A percentile compares a stretch with the other conserved stretches of the same genome.
Evolutionary conservation across 208 protist species (phyloP).

Genomic region (Trypanosoma congolense): DNA sequence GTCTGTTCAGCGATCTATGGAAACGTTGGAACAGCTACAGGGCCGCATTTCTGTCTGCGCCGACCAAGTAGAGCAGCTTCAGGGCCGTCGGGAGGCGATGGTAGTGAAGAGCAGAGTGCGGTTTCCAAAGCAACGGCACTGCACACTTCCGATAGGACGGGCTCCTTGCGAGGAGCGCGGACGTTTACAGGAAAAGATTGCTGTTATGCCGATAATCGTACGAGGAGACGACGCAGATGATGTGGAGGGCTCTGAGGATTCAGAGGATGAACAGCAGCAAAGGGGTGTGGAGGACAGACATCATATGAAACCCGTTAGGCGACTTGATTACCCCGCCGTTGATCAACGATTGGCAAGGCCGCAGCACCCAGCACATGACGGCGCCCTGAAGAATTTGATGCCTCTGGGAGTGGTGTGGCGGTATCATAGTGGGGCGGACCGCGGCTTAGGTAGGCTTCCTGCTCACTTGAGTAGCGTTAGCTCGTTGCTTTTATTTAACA

Average conservation of each 20-base stretch:
- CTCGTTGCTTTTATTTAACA: slow-evolving; percentile 33
- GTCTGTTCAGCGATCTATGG: slow-evolving; percentile 10
- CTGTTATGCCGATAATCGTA: slow-evolving; percentile 11
- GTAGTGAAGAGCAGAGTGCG: slow-evolving; percentile 19
- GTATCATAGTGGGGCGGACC: slow-evolving; percentile 20
- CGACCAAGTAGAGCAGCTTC: slow-evolving; percentile 18
- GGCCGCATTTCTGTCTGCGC: slow-evolving; percentile 17
- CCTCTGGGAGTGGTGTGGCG: slow-evolving; percentile 13
- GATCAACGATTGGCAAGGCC: slow-evolving; percentile 16
- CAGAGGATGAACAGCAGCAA: too few relatives aligned
- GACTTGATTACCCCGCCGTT: slow-evolving; percentile 13
- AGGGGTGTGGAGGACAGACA: slow-evolving; percentile 8
- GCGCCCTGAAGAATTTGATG: slow-evolving; percentile 12
- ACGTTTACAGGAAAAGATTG: background rate
- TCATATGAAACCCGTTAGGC: slow-evolving; percentile 13
- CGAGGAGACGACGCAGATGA: slow-evolving; percentile 6
- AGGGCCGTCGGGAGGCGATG: slow-evolving; percentile 25
- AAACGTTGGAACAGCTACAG: slow-evolving; percentile 18
- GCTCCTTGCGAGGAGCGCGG: slow-evolving; percentile 6
- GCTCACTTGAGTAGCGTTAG: slow-evolving; percentile 22
- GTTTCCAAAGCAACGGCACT: slow-evolving; percentile 14
- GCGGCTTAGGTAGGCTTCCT: slow-evolving; percentile 26
- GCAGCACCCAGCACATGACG: slow-evolving; percentile 16
- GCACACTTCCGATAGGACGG: slow-evolving; percentile 7
- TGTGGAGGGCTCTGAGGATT: too few relatives aligned